Evolutionary conservation across 805 yeast species (phyloP), one percentile per base, ranked within the genome.

Genomic region (Myxozyma neotropica): DNA sequence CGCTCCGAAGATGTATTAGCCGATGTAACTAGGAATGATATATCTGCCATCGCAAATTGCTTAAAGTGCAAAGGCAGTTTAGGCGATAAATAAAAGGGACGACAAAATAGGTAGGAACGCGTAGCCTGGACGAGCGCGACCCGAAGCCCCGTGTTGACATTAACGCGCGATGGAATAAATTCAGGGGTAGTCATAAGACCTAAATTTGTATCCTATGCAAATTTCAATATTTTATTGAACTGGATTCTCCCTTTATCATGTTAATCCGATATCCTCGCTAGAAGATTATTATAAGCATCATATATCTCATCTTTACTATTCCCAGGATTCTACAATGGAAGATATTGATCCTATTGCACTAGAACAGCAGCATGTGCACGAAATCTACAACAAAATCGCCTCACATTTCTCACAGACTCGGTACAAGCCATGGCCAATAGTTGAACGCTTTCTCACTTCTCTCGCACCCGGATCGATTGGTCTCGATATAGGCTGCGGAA

Each of bases 391-490:
- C 70, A 88, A 88, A 59, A 94, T 94, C 29, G 98, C 99, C 0
- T 67, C 85, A 8, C 99, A 94, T 72, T 94, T 94, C 72, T 92
- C 98, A 1, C 87, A 87, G 67, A 94, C 99, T 0, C 74, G 99
- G 49, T 94, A 92, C 75, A 93, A 88, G 76, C 97, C 98, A 27
- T 94, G 99, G 99, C 98, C 98, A 6, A 84, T 91, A 21, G 99
- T 94, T 26, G 89, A 88, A 53, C 73, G 79, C 60, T 94, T 87
- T 70, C 74, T 94, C 46, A 70, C 67, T 10, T 66, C 73, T 0
- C 81, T 82, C 67, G 59, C 71, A 0, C 74, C 75, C 4, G 87
- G 89, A 44, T 75, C 86, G 0, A 63, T 93, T 0, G 99, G 99
- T 0, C 78, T 91, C 29, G 99, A 94, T 74, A 89, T 93, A 21